Base-by-base conservation (phyloP, 2,329 filamentous ascomycete genomes). In the Curvularia eragrostidis region DNA sequence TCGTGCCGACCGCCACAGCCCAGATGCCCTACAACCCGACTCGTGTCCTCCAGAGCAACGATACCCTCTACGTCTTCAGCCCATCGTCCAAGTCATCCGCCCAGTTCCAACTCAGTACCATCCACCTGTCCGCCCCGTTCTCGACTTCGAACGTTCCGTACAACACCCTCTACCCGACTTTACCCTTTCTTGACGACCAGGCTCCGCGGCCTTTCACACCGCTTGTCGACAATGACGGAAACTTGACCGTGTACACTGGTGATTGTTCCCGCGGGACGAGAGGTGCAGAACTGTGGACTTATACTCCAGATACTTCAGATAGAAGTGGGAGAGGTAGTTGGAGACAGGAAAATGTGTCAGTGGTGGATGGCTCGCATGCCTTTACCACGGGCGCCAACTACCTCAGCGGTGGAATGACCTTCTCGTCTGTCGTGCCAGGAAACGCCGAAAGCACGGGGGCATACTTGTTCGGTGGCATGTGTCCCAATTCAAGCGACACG, bases 401-500 rank as follows among this genome's bases (percentile, higher is more conserved):
- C 61, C 79, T 90, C 24, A 82, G 83, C 2, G 79, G 79, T 8
- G 85, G 86, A 13, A 81, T 95, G 51, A 82, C 87, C 23, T 96
- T 93, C 73, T 89, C 91, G 19, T 83, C 82, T 30, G 84, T 81
- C 34, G 79, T 86, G 46, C 82, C 81, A 36, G 85, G 83, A 0
- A 73, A 78, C 26, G 79, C 83, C 58, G 83, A 84, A 9, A 77
- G 82, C 42, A 84, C 86, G 0, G 81, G 81, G 10, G 78, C 90
- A 19, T 96, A 93, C 72, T 80, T 89, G 6, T 97, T 96, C 76
- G 94, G 93, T 34, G 94, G 94, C 65, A 96, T 97, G 92, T 98
- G 94, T 69, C 89, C 89, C 4, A 58, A 60, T 23, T 54, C 49
- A 12, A 61, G 56, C 34, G 49, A 57, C 15, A 75, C 79, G 19